These are phyloP conservation scores for Teunomyces pallodes DNA, from an alignment of 805 yeast species.

Conservation along the genomic window DNA sequence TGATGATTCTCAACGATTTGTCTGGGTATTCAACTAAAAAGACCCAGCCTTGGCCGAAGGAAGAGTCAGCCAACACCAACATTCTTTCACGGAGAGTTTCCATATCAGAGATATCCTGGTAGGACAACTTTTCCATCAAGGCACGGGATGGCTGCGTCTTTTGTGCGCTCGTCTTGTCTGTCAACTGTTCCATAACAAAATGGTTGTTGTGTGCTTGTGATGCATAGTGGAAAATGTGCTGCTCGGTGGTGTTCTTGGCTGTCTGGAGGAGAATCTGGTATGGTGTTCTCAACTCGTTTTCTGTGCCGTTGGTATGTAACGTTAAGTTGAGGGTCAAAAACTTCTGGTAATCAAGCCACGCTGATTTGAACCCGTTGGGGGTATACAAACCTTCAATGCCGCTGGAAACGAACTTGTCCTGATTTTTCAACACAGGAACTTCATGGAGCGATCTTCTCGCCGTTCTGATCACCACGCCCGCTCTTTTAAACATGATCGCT, in stretches of 20 bases:
- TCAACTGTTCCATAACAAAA: slow-evolving; percentile 69
- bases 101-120: slow-evolving; percentile 35
- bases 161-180: slow-evolving; percentile 29
- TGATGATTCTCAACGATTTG: slow-evolving; percentile 53
- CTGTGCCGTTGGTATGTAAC: slow-evolving; percentile 71
- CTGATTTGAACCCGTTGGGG: slow-evolving; percentile 60
- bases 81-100: slow-evolving; percentile 52
- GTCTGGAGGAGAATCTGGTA: slow-evolving; percentile 67
- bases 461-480: slow-evolving; percentile 3
- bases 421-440: slow-evolving; percentile 55
- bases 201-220: slow-evolving; percentile 93
- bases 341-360: slow-evolving; percentile 82
- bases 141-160: slow-evolving; percentile 37
- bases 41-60: slow-evolving; percentile 72
- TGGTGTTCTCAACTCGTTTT: slow-evolving; percentile 72
- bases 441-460: slow-evolving; percentile 50
- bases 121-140: slow-evolving; percentile 36
- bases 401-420: slow-evolving; percentile 31
- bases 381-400: slow-evolving; percentile 70
- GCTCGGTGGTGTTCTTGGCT: slow-evolving; percentile 61
- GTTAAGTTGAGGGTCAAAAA: slow-evolving; percentile 59
- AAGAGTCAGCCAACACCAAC: slow-evolving; percentile 48
- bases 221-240: slow-evolving; percentile 79
- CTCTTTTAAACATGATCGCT: slow-evolving; percentile 5
- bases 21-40: slow-evolving; percentile 65